phyloP scores from a whole-genome alignment of 2,329 filamentous ascomycete species.

The Diplodia corticola region DNA sequence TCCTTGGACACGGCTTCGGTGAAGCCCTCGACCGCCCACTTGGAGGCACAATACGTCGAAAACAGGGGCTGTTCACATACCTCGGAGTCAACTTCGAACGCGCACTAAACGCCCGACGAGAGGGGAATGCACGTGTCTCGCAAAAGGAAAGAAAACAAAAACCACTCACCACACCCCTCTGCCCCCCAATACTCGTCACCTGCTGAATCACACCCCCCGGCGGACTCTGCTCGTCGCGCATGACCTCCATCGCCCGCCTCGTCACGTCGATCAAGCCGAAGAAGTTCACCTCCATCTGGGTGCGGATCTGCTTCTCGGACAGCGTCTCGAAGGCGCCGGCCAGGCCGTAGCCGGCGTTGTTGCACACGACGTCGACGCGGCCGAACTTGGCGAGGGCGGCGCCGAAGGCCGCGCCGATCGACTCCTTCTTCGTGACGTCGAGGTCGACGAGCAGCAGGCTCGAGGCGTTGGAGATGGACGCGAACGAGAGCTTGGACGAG shows the following conservation, averaged over 20 bases:
- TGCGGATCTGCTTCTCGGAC: conserved; percentile 50
- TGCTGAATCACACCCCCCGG: conserved; percentile 58
- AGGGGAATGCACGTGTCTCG: background rate
- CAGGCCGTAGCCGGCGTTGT: conserved; percentile 63
- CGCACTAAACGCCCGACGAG: too few relatives aligned
- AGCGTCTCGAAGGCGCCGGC: conserved; percentile 56
- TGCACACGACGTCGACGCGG: conserved; percentile 60
- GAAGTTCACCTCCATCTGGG: conserved; percentile 61
- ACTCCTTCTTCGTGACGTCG: conserved; percentile 52
- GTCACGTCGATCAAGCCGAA: conserved; percentile 59
- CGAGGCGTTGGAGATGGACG: conserved; percentile 51
- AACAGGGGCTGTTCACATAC: conserved; percentile 19
- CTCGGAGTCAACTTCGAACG: conserved; percentile 27
- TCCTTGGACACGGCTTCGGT: conserved; percentile 47
- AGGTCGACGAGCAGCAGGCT: conserved; percentile 40
- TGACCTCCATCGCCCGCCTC: conserved; percentile 20
- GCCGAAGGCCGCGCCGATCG: conserved; percentile 50
- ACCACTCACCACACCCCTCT: conserved; percentile 36
- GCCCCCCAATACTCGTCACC: conserved; percentile 56
- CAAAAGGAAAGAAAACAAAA: background rate
- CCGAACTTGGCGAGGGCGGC: conserved; percentile 52
- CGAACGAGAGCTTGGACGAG: conserved; percentile 42
- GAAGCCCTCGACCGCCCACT: conserved; percentile 53
- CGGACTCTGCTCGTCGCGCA: conserved; percentile 30
- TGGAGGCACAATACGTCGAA: conserved; percentile 28